These are phyloP conservation scores for Tricholoma hemisulphureum DNA, from an alignment of 768 basidiomycete species.

Conservation along the genomic window DNA sequence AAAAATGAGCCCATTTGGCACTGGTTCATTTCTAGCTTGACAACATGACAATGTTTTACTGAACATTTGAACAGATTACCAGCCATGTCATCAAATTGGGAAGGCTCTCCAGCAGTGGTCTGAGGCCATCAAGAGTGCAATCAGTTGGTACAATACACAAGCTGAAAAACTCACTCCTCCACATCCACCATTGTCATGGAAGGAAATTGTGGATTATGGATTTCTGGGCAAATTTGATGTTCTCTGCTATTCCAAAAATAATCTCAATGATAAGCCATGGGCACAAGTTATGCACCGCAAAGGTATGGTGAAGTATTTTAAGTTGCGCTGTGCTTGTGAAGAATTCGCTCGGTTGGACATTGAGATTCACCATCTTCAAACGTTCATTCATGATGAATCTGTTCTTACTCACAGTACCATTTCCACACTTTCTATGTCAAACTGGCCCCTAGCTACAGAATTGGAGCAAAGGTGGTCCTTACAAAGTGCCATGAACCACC, in stretches of 20 bases:
- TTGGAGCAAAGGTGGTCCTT: slow-evolving; percentile 1
- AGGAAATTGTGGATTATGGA: slow-evolving; percentile 26
- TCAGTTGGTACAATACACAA: too few species aligned
- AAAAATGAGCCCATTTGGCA: slow-evolving; percentile 11
- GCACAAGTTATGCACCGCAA: slow-evolving; percentile 15
- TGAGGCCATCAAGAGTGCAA: slow-evolving; percentile 10
- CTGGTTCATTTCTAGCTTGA: background rate
- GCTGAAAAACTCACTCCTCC: slow-evolving; percentile 19
- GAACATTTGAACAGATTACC: too few species aligned
- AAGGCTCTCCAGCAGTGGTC: background rate
- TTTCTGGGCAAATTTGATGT: too few species aligned
- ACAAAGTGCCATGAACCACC: slow-evolving; percentile 1
- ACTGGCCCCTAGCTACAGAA: slow-evolving; percentile 3
- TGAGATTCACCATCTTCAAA: slow-evolving; percentile 19
- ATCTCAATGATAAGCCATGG: slow-evolving; percentile 14
- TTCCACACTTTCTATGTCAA: background rate
- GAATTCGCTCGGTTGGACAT: slow-evolving; percentile 22
- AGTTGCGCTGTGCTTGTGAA: slow-evolving; percentile 21
- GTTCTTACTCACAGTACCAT: background rate
- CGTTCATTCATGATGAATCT: slow-evolving; percentile 9
- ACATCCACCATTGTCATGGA: slow-evolving; percentile 17
- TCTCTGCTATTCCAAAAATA: slow-evolving; percentile 13
- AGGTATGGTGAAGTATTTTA: slow-evolving; percentile 16
- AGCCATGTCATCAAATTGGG: background rate
- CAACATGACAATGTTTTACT: too few species aligned